Evolutionary conservation across 2,329 filamentous ascomycete genomes (phyloP).

Genomic region (Claviceps monticola): DNA sequence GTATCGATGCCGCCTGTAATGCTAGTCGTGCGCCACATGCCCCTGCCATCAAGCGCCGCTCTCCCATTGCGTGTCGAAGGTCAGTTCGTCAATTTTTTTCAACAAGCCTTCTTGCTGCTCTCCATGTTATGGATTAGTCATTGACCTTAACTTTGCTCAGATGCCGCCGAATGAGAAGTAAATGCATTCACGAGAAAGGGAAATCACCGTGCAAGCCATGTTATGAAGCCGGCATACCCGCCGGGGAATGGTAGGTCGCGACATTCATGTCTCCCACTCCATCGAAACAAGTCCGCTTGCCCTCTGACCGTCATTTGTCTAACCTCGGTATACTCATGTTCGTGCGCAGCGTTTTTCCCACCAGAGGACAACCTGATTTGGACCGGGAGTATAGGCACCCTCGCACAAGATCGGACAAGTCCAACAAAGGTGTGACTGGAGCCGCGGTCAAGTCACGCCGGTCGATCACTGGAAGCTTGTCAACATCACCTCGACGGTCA

Average conservation of each 20-base stretch:
- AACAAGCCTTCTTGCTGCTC: too few relatives aligned
- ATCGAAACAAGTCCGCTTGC: neutral
- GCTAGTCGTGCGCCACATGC: conserved; percentile 1
- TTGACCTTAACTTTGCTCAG: conserved; percentile 14
- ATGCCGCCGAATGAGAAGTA: conserved; percentile 43
- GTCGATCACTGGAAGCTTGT: conserved; percentile 18
- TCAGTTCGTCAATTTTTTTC: conserved; percentile 13
- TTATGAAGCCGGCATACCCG: conserved; percentile 30
- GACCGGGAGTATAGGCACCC: conserved; percentile 44
- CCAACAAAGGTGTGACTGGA: conserved; percentile 23
- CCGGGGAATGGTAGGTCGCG: conserved; percentile 33
- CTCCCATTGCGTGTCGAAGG: conserved; percentile 40
- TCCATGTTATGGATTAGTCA: neutral
- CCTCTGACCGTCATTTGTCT: neutral
- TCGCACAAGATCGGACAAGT: conserved; percentile 34
- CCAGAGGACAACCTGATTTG: conserved; percentile 37
- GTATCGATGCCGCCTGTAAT: neutral
- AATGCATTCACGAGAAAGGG: conserved; percentile 37
- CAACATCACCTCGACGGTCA: conserved; percentile 8
- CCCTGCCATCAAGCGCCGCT: conserved; percentile 30
- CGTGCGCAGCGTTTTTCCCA: conserved; percentile 32
- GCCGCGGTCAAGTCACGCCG: conserved; percentile 23
- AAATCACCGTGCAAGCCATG: conserved; percentile 38
- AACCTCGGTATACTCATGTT: neutral
- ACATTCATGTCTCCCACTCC: neutral